Evolutionary conservation across 2,329 filamentous ascomycete species (phyloP).

Genomic region (Juglanconis sp.): DNA sequence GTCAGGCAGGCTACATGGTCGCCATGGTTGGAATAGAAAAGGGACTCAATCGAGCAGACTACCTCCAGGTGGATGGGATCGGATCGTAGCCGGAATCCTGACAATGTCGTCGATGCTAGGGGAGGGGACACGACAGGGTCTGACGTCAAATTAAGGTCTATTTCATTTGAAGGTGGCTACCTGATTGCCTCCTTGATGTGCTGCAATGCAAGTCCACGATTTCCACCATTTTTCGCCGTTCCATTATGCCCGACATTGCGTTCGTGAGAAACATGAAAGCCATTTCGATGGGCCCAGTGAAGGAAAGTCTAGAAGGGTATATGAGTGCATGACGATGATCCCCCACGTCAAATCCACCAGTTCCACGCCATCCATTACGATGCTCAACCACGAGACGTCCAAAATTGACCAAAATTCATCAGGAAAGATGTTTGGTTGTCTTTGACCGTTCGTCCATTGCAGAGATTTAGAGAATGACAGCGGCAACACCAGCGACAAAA

Average conservation of each 20-base stretch:
- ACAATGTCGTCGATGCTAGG: not conserved
- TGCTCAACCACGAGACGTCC: constrained; percentile 18
- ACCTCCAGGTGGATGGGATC: too few relatives aligned
- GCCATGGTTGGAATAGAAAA: too few relatives aligned
- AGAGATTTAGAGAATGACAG: constrained; percentile 32
- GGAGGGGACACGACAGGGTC: not conserved
- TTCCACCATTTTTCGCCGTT: constrained; percentile 11
- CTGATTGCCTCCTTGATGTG: not conserved
- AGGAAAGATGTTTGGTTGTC: not conserved
- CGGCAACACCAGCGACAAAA: constrained; percentile 36
- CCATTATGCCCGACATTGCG: constrained; percentile 16
- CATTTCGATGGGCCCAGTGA: constrained; percentile 10
- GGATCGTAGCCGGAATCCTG: too few relatives aligned
- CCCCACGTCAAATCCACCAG: not conserved
- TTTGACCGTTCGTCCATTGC: not conserved
- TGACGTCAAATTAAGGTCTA: constrained; percentile 9
- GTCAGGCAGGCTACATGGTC: too few relatives aligned
- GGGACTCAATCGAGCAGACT: too few relatives aligned
- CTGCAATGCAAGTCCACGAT: constrained; percentile 7
- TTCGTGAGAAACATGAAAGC: constrained; percentile 15
- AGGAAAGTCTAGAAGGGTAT: constrained; percentile 21
- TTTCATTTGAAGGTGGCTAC: not conserved
- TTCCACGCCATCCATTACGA: constrained; percentile 14
- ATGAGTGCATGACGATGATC: constrained; percentile 11
- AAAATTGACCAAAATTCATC: constrained; percentile 17